Evolutionary conservation across 768 basidiomycete genomes (phyloP), one percentile per base, ranked within the genome.

Genomic region (Tylopilus subfusipes): DNA sequence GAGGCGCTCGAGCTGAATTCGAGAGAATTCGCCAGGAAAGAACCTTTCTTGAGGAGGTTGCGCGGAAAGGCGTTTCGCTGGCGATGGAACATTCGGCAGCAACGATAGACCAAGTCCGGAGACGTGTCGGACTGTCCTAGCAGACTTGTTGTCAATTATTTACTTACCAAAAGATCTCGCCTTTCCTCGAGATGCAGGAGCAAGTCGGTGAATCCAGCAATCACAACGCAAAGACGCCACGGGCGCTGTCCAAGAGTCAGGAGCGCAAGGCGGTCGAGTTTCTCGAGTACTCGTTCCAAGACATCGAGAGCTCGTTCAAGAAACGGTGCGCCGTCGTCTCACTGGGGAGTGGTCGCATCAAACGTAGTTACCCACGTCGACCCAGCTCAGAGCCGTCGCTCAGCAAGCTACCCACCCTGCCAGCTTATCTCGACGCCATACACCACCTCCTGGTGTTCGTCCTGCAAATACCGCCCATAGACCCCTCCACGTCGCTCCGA

Each of bases 401-500:
- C 14, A 78, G 83, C 1, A 75, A 71, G 18, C 72, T 88, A 2
- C 78, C 80, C 33, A 86, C 85, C 0, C 74, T 91, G 18, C 54
- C 75, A 1, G 63, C 76, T 7, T 92, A 89, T 60, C 78, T 92
- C 29, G 75, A 76, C 25, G 79, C 82, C 4, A 75, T 78, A 29
- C 82, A 79, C 21, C 72, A 71, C 44, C 71, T 90, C 19, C 71
- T 91, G 12, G 75, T 79, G 0, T 64, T 92, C 44, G 76, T 89
- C 39, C 73, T 90, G 19, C 88, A 84, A 63, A 86, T 90, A 46
- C 90, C 88, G 0, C 88, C 90, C 13, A 67, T 87, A 16, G 82
- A 83, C 55, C 84, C 86, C 0, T 90, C 88, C 3, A 81, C 84
- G 5, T 72, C 82, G 14, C 75, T 91, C 5, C 82, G 90, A 10